Conservation (phyloP, 2,329 filamentous ascomycete species). For the Tolypocladium paradoxum region DNA sequence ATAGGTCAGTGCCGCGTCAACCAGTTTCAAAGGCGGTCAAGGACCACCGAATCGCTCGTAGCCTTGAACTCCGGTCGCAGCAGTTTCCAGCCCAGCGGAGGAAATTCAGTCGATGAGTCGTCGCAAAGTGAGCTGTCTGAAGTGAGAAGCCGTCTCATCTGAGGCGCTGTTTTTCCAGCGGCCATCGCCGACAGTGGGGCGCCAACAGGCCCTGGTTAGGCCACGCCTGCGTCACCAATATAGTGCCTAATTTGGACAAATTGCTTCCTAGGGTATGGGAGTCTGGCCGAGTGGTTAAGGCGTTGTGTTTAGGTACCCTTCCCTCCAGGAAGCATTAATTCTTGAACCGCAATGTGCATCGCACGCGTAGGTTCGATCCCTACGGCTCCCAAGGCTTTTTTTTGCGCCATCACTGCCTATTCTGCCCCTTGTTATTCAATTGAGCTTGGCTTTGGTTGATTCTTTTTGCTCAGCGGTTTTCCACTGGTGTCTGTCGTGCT, state of each 20-base stretch:
- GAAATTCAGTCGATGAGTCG: not conserved
- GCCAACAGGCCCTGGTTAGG: not conserved
- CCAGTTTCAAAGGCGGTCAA: not conserved
- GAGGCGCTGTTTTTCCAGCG: not conserved
- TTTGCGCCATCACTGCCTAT: constrained; percentile 5
- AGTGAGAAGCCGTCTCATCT: not conserved
- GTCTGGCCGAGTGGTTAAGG: constrained; percentile 47
- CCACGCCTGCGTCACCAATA: not conserved
- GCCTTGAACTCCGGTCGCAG: not conserved
- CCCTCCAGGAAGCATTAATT: constrained; percentile 6
- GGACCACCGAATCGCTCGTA: no score
- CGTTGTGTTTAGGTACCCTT: constrained; percentile 39
- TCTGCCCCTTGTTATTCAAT: no score
- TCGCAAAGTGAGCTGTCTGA: not conserved
- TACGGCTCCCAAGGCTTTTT: constrained; percentile 28
- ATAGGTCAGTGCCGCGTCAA: not conserved
- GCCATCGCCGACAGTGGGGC: no score
- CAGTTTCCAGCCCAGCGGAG: not conserved
- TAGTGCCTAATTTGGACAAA: not conserved
- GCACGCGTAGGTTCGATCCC: constrained; percentile 42
- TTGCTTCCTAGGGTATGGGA: constrained; percentile 14
- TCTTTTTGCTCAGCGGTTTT: no score
- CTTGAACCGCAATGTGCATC: constrained; percentile 29
- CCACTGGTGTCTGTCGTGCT: no score
- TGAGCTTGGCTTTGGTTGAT: no score